phyloP scores from a whole-genome alignment of 129 eudicot genomes.

The sunflower (Helianthus annuus) region DNA sequence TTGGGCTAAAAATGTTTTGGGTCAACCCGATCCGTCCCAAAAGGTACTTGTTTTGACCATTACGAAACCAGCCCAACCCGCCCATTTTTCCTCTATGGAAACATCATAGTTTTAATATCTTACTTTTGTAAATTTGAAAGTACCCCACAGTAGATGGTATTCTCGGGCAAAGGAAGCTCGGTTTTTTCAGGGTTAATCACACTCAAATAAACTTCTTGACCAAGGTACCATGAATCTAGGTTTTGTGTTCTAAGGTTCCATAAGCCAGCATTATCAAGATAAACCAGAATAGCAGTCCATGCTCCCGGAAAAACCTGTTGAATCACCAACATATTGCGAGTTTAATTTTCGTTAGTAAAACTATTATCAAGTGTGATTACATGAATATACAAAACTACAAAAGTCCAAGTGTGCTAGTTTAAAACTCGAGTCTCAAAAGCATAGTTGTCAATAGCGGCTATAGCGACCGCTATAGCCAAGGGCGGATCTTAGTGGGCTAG shows the following conservation, averaged over 20 bases:
- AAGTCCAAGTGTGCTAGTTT: no score
- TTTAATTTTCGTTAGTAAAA: background rate
- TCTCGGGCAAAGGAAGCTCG: constrained; percentile 71
- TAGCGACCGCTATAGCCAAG: no score
- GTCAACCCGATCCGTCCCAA: background rate
- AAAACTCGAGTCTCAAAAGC: no score
- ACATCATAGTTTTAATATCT: no score
- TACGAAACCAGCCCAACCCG: background rate
- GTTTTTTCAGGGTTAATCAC: constrained; percentile 77
- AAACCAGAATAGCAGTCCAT: constrained; percentile 90
- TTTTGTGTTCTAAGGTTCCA: constrained; percentile 95
- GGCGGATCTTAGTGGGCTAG: no score
- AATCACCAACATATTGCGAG: background rate
- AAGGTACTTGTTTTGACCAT: background rate
- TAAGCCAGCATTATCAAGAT: constrained; percentile 84
- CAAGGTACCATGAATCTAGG: constrained; percentile 91
- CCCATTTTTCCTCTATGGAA: no score
- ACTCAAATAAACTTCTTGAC: constrained; percentile 88
- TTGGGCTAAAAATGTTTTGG: background rate
- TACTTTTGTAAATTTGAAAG: constrained; percentile 84
- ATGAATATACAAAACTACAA: no score
- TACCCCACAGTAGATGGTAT: constrained; percentile 81
- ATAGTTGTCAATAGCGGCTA: no score
- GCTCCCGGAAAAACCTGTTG: constrained; percentile 91
- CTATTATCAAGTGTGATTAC: constrained; percentile 3